Conservation (phyloP, 345 rosid genomes). For the Rubroshorea leprosula region DNA sequence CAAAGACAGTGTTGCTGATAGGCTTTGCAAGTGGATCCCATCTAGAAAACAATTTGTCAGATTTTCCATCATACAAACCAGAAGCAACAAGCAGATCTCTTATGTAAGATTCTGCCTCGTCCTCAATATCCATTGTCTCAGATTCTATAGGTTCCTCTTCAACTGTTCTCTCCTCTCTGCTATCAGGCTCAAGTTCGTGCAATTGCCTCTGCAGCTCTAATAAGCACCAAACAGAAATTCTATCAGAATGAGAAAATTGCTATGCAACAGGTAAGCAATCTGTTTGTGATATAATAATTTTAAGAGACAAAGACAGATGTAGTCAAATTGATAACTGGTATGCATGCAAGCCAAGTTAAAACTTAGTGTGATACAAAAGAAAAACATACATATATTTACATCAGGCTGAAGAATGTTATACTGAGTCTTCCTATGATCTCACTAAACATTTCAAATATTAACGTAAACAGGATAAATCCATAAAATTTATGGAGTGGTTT, state of each 20-base stretch:
- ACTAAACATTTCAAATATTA: too few species aligned
- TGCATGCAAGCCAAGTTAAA: too few species aligned
- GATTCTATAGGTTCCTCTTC: conserved; percentile 34
- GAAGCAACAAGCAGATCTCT: conserved; percentile 80
- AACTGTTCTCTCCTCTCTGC: conserved; percentile 18
- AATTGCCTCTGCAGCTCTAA: conserved; percentile 67
- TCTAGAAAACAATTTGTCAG: conserved; percentile 32
- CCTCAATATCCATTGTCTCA: conserved; percentile 42
- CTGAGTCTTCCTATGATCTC: too few species aligned
- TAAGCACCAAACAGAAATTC: conserved; percentile 11
- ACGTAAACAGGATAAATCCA: too few species aligned
- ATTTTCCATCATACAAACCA: conserved; percentile 56
- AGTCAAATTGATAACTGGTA: too few species aligned
- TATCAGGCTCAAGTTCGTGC: conserved; percentile 48
- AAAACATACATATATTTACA: too few species aligned
- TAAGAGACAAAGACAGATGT: too few species aligned
- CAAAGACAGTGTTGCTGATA: conserved; percentile 45
- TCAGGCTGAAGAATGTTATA: too few species aligned
- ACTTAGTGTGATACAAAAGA: too few species aligned
- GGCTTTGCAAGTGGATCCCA: conserved; percentile 49
- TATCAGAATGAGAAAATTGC: too few species aligned
- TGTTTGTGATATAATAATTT: neutral
- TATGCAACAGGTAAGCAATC: neutral
- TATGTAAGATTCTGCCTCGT: conserved; percentile 52
- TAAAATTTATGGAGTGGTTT: too few species aligned